These are phyloP conservation scores for Verticillium klebahnii DNA, from an alignment of 2,329 filamentous ascomycete genomes.

Conservation along the genomic window DNA sequence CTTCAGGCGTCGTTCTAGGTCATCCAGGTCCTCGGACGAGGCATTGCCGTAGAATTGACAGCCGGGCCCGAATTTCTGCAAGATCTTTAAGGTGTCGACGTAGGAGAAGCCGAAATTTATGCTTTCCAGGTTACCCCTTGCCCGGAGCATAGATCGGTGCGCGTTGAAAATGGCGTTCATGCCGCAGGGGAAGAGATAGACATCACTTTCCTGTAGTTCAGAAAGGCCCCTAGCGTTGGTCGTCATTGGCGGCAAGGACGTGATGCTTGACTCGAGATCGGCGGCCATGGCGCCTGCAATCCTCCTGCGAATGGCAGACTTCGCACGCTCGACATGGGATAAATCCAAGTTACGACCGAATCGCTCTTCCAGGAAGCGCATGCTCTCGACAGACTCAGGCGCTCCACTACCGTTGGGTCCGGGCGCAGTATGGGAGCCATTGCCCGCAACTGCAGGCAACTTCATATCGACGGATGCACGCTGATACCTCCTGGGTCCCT, in stretches of 20 bases:
- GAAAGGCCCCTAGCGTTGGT: constrained; percentile 50
- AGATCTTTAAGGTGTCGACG: constrained; percentile 90
- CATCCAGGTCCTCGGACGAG: constrained; percentile 72
- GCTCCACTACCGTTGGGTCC: constrained; percentile 14
- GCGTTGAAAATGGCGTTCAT: constrained; percentile 96
- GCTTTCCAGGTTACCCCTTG: constrained; percentile 64
- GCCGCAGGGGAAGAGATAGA: constrained; percentile 82
- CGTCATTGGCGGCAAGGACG: constrained; percentile 44
- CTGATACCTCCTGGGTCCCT: constrained; percentile 79
- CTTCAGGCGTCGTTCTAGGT: constrained; percentile 68
- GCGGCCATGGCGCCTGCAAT: constrained; percentile 82
- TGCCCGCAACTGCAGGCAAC: constrained; percentile 15
- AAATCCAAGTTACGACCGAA: constrained; percentile 88
- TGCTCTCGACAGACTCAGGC: constrained; percentile 58
- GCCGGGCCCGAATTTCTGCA: constrained; percentile 91
- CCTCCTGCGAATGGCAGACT: constrained; percentile 76
- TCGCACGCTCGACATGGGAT: constrained; percentile 74
- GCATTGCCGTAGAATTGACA: constrained; percentile 84
- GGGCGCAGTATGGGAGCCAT: constrained; percentile 12
- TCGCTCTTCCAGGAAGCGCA: constrained; percentile 83
- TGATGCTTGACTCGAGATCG: constrained; percentile 58
- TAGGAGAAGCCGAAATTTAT: constrained; percentile 97
- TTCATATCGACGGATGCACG: constrained; percentile 40
- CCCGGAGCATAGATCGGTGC: constrained; percentile 67
- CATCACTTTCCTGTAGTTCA: constrained; percentile 75